These are phyloP conservation scores for Colletotrichum caudatum DNA, from an alignment of 2,329 filamentous ascomycete genomes.

Conservation along the genomic window DNA sequence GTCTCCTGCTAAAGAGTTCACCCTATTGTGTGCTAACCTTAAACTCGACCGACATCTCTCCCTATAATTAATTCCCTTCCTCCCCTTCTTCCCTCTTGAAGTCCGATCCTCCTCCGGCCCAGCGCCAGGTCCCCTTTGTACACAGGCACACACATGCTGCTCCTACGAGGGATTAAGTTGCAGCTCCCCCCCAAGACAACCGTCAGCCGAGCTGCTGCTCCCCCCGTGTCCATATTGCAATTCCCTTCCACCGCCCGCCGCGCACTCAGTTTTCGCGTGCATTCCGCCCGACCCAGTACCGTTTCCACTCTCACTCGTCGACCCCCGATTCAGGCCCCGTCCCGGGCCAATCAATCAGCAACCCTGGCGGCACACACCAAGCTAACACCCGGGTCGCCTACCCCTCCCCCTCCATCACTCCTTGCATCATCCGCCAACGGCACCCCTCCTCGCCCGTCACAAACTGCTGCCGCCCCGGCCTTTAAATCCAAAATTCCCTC, in stretches of 20 bases:
- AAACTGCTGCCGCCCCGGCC: constrained; percentile 35
- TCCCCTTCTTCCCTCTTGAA: constrained; percentile 3
- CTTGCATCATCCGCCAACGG: constrained; percentile 44
- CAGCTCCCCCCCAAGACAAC: constrained; percentile 33
- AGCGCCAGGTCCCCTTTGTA: constrained; percentile 26
- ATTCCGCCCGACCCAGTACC: constrained; percentile 38
- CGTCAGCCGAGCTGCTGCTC: constrained; percentile 12
- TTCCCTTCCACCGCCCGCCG: constrained; percentile 17
- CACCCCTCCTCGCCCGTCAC: constrained; percentile 38
- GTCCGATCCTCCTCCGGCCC: constrained; percentile 14
- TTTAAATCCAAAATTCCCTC: constrained; percentile 59
- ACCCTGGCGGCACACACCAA: constrained; percentile 47
- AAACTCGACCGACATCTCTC: constrained; percentile 4
- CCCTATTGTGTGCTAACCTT: constrained; percentile 26
- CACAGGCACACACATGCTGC: constrained; percentile 34
- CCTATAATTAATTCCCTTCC: constrained; percentile 4
- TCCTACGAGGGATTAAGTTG: constrained; percentile 39
- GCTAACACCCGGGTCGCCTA: constrained; percentile 42
- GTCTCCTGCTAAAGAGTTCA: constrained; percentile 13
- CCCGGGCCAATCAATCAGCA: constrained; percentile 49
- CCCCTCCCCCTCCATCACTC: constrained; percentile 50
- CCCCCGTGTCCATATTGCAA: constrained; percentile 18
- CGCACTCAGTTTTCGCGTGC: constrained; percentile 31
- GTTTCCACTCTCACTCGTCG: constrained; percentile 37
- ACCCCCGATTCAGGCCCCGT: constrained; percentile 42